These are phyloP conservation scores for Adansonia gregorii DNA, from an alignment of 441 rosid genomes.

Conservation along the genomic window DNA sequence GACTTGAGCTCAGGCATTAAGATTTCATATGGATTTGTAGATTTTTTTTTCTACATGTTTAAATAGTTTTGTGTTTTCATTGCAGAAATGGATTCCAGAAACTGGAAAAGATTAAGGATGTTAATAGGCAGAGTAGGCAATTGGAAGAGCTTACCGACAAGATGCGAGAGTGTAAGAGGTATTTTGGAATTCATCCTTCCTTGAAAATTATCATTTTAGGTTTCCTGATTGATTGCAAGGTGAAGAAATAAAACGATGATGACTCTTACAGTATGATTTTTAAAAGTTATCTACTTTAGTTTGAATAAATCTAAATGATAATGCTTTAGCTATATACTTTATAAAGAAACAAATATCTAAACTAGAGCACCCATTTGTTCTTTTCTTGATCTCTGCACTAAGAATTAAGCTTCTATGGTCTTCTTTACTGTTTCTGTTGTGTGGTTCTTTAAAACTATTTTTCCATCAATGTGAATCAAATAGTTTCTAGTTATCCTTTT, in stretches of 20 bases:
- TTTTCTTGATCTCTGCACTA: background rate
- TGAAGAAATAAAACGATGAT: background rate
- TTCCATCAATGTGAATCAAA: background rate
- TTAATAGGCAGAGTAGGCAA: slow-evolving; percentile 82
- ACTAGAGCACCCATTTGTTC: background rate
- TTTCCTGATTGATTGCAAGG: background rate
- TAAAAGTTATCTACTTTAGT: background rate
- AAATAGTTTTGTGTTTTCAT: slow-evolving; percentile 16
- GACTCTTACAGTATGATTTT: background rate
- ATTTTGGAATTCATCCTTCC: background rate
- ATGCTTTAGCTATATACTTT: background rate
- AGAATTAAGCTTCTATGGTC: background rate
- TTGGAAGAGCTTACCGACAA: slow-evolving; percentile 88
- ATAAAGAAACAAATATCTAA: too few species aligned
- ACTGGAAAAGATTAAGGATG: slow-evolving; percentile 91
- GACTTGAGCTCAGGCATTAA: background rate
- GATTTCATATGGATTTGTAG: background rate
- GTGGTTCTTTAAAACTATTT: too few species aligned
- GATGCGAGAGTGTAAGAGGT: slow-evolving; percentile 80
- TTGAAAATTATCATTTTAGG: background rate
- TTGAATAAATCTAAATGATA: background rate
- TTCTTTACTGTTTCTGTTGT: background rate
- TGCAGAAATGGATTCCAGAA: slow-evolving; percentile 95
- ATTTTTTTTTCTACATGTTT: background rate
- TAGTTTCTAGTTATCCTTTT: slow-evolving; percentile 19